These are phyloP conservation scores for Aspergillus avenaceus DNA, from an alignment of 495 filamentous ascomycete genomes.

Conservation along the genomic window DNA sequence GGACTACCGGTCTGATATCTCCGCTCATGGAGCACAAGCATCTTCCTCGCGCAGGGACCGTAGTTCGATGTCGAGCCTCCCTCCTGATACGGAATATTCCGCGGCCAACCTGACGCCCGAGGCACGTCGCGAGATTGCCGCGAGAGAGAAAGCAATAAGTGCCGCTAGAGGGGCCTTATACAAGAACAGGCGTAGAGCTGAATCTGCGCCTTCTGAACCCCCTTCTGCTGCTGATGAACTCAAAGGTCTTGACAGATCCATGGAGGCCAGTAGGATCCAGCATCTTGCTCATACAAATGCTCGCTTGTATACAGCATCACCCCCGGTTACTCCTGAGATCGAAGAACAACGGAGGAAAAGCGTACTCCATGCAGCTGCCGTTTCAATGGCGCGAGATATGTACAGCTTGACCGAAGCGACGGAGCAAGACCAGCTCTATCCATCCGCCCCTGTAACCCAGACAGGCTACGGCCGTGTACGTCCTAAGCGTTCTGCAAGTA, in stretches of 20 bases:
- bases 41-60: conserved; percentile 62
- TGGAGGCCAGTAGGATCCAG: conserved; percentile 54
- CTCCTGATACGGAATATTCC: conserved; percentile 4
- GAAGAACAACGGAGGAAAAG: conserved; percentile 70
- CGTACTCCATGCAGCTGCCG: conserved; percentile 71
- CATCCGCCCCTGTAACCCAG: conserved; percentile 35
- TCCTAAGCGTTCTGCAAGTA: conserved; percentile 31
- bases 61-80: conserved; percentile 14
- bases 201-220: conserved; percentile 59
- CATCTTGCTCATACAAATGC: conserved; percentile 47
- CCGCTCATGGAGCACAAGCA: conserved; percentile 61
- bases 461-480: conserved; percentile 33
- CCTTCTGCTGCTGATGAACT: conserved; percentile 56
- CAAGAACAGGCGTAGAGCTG: conserved; percentile 56
- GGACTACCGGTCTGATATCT: conserved; percentile 58
- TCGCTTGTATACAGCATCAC: conserved; percentile 71
- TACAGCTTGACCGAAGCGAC: conserved; percentile 58
- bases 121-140: conserved; percentile 56
- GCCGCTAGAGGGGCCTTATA: conserved; percentile 74
- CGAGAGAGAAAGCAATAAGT: conserved; percentile 55
- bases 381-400: conserved; percentile 86
- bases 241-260: conserved; percentile 34
- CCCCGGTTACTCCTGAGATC: conserved; percentile 64
- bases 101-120: not conserved
- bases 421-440: conserved; percentile 19